phyloP scores from a whole-genome alignment of 805 yeast species.

The Pichia occidentalis region DNA sequence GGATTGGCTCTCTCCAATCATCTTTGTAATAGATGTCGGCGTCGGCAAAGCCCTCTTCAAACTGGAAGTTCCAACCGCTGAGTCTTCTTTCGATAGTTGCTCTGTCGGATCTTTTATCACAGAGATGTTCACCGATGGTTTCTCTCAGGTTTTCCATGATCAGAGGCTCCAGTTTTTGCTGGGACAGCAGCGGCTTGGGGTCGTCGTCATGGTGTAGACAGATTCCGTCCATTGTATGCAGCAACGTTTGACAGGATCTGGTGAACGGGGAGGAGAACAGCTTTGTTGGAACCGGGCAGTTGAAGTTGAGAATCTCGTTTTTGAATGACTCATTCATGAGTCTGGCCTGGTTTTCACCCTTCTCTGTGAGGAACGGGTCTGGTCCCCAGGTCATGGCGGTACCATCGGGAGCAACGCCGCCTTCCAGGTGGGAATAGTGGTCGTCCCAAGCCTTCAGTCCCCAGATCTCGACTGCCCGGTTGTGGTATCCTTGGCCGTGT shows the following conservation, averaged over 20 bases:
- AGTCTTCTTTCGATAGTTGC: conserved; percentile 34
- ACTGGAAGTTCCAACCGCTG: conserved; percentile 35
- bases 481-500: conserved; percentile 69
- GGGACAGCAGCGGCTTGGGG: not conserved
- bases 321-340: conserved; percentile 40
- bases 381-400: conserved; percentile 47
- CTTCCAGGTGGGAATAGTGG: conserved; percentile 45
- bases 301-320: conserved; percentile 33
- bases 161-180: conserved; percentile 22
- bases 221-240: conserved; percentile 43
- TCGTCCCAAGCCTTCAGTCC: conserved; percentile 53
- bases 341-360: conserved; percentile 51
- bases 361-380: conserved; percentile 51
- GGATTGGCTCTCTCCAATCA: conserved; percentile 41
- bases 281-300: conserved; percentile 49
- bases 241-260: conserved; percentile 52
- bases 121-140: conserved; percentile 51
- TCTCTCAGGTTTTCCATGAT: conserved; percentile 49
- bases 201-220: conserved; percentile 24
- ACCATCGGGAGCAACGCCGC: conserved; percentile 38
- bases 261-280: conserved; percentile 61
- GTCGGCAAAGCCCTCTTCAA: conserved; percentile 41
- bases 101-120: conserved; percentile 49
- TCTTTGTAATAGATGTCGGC: conserved; percentile 41
- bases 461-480: conserved; percentile 45